These are phyloP conservation scores for Rhipidocladum racemiflorum DNA, from an alignment of 176 grass and related monocot species.

Conservation along the genomic window DNA sequence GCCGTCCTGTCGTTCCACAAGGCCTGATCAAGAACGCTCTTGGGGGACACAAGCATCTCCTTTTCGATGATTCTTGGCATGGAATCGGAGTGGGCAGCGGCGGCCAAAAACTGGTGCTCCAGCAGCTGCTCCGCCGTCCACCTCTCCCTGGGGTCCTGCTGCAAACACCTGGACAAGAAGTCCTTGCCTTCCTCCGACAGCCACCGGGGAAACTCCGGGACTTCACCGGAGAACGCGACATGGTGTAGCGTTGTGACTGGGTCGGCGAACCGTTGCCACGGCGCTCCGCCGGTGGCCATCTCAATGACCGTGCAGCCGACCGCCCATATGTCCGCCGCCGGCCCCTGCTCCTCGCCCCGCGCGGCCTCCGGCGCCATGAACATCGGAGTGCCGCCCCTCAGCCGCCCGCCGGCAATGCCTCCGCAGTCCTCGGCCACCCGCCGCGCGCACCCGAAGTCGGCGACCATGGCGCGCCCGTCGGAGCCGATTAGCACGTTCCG, in stretches of 20 bases:
- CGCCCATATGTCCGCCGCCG: constrained; percentile 45
- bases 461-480: constrained; percentile 43
- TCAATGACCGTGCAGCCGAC: constrained; percentile 51
- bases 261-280: constrained; percentile 33
- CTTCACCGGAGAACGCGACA: constrained; percentile 40
- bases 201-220: constrained; percentile 8
- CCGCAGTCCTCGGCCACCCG: not conserved
- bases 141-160: constrained; percentile 21
- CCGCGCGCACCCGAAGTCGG: constrained; percentile 53
- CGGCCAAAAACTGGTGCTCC: constrained; percentile 27
- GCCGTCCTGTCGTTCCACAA: constrained; percentile 25
- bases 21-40: constrained; percentile 44
- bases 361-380: constrained; percentile 59
- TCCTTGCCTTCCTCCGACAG: constrained; percentile 37
- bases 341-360: constrained; percentile 41
- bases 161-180: constrained; percentile 38
- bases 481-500: constrained; percentile 41
- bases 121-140: constrained; percentile 56
- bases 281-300: constrained; percentile 46
- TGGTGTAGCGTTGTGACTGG: constrained; percentile 41
- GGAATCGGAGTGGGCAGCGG: not conserved
- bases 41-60: constrained; percentile 27
- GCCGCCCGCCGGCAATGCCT: not conserved
- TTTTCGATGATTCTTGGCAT: not conserved
- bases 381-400: constrained; percentile 29